phyloP scores from a whole-genome alignment of 1,139 yeast species.

The Kluyveromyces sp. region DNA sequence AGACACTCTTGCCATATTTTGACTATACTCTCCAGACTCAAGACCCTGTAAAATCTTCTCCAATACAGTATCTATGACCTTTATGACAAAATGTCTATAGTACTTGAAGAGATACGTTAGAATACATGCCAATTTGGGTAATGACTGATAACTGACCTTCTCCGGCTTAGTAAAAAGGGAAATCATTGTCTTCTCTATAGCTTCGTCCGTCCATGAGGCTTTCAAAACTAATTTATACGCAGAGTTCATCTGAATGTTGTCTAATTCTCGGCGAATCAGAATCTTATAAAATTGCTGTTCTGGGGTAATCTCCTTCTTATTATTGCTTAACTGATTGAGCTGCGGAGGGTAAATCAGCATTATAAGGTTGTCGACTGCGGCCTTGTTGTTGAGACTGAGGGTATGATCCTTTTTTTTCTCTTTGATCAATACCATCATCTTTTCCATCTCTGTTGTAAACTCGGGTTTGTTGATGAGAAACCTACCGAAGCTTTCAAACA shows the following conservation, averaged over 20 bases:
- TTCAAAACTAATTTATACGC: conserved; percentile 40
- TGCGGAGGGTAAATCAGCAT: conserved; percentile 57
- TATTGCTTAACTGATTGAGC: conserved; percentile 27
- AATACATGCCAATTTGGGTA: conserved; percentile 45
- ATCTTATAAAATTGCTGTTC: conserved; percentile 46
- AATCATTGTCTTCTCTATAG: conserved; percentile 38
- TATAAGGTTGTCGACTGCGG: conserved; percentile 55
- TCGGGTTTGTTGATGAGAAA: conserved; percentile 58
- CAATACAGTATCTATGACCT: conserved; percentile 55
- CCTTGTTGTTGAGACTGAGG: conserved; percentile 49
- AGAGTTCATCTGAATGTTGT: conserved; percentile 31
- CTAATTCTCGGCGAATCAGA: conserved; percentile 48
- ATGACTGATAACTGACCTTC: conserved; percentile 50
- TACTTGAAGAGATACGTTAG: conserved; percentile 36
- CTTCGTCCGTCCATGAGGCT: conserved; percentile 44
- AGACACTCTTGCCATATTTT: conserved; percentile 57
- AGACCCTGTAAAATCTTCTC: conserved; percentile 62
- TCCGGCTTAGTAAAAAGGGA: conserved; percentile 58
- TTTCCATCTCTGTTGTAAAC: conserved; percentile 51
- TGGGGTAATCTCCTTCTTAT: conserved; percentile 29
- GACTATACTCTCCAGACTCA: conserved; percentile 55
- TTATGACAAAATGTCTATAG: conserved; percentile 38
- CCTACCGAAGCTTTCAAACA: conserved; percentile 72
- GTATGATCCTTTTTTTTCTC: conserved; percentile 44
- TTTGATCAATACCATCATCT: conserved; percentile 54